phyloP scores from a whole-genome alignment of 2,329 filamentous ascomycete genomes.

The Fusarium tupiense region DNA sequence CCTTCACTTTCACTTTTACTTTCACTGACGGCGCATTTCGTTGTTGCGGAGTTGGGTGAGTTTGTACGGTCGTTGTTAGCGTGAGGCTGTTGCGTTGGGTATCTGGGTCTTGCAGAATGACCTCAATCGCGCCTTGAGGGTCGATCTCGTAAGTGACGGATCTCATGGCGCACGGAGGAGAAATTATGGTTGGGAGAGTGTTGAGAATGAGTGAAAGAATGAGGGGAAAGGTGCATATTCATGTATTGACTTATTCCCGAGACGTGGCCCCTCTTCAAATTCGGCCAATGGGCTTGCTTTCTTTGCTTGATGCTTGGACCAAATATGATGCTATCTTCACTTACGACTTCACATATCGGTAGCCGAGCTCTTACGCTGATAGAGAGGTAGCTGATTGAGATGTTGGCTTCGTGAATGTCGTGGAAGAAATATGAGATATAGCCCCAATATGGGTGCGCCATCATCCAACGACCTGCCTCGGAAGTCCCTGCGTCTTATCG shows the following conservation, averaged over 20 bases:
- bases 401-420: neutral
- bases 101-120: neutral
- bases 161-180: neutral
- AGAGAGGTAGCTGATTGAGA: neutral
- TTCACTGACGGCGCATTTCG: neutral
- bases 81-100: neutral
- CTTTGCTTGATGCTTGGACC: neutral
- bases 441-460: neutral
- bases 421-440: neutral
- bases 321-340: neutral
- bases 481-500: neutral
- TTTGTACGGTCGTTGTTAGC: neutral
- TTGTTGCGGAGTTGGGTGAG: neutral
- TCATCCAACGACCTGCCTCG: neutral
- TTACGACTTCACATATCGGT: neutral
- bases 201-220: neutral
- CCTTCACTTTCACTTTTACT: neutral
- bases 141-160: neutral
- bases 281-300: neutral
- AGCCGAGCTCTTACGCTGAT: accelerated
- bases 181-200: too few species aligned
- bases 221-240: neutral
- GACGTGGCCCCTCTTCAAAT: neutral
- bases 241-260: neutral
- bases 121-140: neutral